Percentiles rank a stretch among this genome's conserved stretches.
These are phyloP conservation scores for Fraxinus paxiana DNA, from an alignment of 305 asterid genomes.

Conservation along the genomic window DNA sequence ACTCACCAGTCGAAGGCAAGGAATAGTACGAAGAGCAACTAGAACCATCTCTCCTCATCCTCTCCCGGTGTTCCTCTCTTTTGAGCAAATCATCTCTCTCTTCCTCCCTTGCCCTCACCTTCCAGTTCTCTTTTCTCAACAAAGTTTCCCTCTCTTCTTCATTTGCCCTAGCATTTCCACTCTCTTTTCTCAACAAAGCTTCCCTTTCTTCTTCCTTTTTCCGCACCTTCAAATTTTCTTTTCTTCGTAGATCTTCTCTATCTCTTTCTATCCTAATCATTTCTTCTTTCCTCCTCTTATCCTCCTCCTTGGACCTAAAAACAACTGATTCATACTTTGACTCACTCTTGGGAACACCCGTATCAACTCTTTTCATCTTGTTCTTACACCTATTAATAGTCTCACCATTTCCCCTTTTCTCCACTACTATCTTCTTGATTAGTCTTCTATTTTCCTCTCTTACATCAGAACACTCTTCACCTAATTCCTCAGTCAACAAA, in stretches of 20 bases:
- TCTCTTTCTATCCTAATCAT: conserved; percentile 29
- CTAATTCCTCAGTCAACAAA: conserved; percentile 61
- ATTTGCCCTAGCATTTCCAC: conserved; percentile 27
- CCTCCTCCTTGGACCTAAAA: conserved; percentile 17
- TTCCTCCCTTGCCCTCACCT: conserved; percentile 40
- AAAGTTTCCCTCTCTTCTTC: conserved; percentile 30
- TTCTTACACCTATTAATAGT: conserved; percentile 27
- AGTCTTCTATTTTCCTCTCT: conserved; percentile 37
- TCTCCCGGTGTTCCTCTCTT: conserved; percentile 47
- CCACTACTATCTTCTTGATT: conserved; percentile 38
- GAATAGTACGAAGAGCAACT: conserved; percentile 84
- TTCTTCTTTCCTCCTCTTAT: conserved; percentile 23
- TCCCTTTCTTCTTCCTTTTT: conserved; percentile 29
- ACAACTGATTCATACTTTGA: conserved; percentile 24
- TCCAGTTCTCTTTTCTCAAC: conserved; percentile 35
- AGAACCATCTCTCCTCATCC: conserved; percentile 66
- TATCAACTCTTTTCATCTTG: conserved; percentile 39
- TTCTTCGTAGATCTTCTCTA: conserved; percentile 2
- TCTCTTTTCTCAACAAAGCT: conserved; percentile 31
- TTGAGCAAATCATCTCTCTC: conserved; percentile 44
- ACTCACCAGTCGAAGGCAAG: conserved; percentile 53
- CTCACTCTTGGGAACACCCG: conserved; percentile 33
- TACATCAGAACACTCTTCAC: conserved; percentile 41
- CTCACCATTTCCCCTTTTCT: conserved; percentile 33
- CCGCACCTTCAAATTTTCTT: not conserved